phyloP scores from a whole-genome alignment of 768 basidiomycete genomes.

The Rhodosporidiobolus odoratus region DNA sequence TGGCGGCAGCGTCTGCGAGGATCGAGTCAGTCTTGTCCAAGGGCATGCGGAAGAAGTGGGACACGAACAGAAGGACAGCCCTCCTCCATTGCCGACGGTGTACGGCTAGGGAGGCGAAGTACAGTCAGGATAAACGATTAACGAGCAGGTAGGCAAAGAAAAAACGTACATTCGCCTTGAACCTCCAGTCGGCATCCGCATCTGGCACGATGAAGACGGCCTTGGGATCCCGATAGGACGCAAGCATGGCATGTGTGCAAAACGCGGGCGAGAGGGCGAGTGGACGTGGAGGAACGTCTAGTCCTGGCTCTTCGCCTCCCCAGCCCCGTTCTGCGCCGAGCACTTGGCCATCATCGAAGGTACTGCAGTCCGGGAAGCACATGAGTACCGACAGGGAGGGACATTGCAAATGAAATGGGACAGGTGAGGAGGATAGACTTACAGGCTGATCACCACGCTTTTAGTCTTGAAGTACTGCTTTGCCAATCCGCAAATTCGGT shows the following conservation, averaged over 20 bases:
- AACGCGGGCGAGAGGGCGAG: constrained; percentile 10
- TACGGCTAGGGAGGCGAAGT: not conserved
- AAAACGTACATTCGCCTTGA: constrained; percentile 12
- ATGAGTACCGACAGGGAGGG: not conserved
- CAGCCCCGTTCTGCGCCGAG: constrained; percentile 30
- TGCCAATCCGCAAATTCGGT: constrained; percentile 23
- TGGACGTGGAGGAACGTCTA: constrained; percentile 8
- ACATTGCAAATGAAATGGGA: not conserved
- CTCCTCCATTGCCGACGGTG: constrained; percentile 4
- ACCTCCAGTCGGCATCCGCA: constrained; percentile 30
- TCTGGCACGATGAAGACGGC: constrained; percentile 26
- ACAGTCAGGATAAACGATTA: not conserved
- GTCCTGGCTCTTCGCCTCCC: constrained; percentile 10
- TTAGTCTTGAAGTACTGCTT: constrained; percentile 25
- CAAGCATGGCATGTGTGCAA: constrained; percentile 23
- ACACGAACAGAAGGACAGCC: constrained; percentile 1
- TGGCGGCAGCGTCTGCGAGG: constrained; percentile 15
- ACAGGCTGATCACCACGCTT: constrained; percentile 23
- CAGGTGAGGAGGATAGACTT: not conserved
- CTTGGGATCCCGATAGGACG: constrained; percentile 9
- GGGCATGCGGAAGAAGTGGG: not conserved
- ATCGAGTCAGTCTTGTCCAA: not conserved
- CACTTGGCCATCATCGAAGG: constrained; percentile 29
- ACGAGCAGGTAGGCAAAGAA: not conserved
- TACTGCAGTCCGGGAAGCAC: not conserved